phyloP scores from a whole-genome alignment of 345 rosid genomes.

The Acer campestre region DNA sequence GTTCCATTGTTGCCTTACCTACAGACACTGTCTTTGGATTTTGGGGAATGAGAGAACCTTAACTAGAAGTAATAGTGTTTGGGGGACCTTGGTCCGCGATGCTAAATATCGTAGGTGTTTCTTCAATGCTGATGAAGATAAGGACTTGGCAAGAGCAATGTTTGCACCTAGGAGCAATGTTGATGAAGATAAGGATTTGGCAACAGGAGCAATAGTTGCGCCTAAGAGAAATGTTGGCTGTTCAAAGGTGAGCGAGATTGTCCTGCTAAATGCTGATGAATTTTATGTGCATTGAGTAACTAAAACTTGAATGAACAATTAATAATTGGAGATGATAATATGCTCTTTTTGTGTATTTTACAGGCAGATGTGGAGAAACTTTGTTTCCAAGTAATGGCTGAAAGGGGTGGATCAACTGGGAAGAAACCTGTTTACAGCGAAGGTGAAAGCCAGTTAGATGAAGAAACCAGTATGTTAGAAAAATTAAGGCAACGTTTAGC shows the following conservation, averaged over 20 bases:
- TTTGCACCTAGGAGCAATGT: constrained; percentile 37
- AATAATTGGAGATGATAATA: too few species aligned
- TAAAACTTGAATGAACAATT: too few species aligned
- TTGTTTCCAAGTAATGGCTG: constrained; percentile 9
- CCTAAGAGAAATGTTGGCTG: constrained; percentile 33
- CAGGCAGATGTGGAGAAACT: constrained; percentile 12
- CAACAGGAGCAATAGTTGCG: constrained; percentile 25
- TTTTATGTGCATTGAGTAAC: constrained; percentile 24
- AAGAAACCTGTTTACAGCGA: not conserved
- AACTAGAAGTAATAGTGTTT: constrained; percentile 29
- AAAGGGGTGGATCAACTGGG: not conserved
- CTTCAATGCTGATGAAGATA: constrained; percentile 44
- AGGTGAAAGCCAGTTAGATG: not conserved
- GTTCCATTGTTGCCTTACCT: not conserved
- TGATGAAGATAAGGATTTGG: constrained; percentile 31
- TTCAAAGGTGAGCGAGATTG: constrained; percentile 22
- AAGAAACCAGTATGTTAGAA: not conserved
- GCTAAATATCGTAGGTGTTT: constrained; percentile 45
- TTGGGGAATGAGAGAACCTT: constrained; percentile 45
- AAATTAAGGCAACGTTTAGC: constrained; percentile 13
- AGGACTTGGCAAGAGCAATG: constrained; percentile 31
- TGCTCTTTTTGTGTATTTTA: not conserved
- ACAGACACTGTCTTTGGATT: constrained; percentile 59
- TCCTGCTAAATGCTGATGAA: constrained; percentile 41
- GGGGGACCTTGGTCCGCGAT: constrained; percentile 37